These are phyloP conservation scores for Pichia sp. DNA, from an alignment of 1,139 yeast genomes.

Conservation along the genomic window DNA sequence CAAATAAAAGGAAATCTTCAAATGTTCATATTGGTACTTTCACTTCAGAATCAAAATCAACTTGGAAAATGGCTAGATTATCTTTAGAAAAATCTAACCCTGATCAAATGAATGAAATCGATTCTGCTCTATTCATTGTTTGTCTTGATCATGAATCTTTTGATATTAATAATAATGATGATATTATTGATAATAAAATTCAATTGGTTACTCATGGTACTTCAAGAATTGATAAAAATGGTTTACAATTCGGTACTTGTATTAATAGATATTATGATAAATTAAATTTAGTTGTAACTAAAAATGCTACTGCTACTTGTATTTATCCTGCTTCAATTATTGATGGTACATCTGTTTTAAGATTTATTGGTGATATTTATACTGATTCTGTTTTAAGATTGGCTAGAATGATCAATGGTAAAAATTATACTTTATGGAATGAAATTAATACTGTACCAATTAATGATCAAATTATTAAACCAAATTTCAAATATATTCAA, in stretches of 20 bases:
- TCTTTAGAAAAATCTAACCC: slow-evolving; percentile 42
- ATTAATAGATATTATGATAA: slow-evolving; percentile 77
- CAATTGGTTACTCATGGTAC: slow-evolving; percentile 59
- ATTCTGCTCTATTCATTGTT: slow-evolving; percentile 58
- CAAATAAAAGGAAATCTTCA: slow-evolving; percentile 35
- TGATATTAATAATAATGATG: slow-evolving; percentile 29
- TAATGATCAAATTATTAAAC: slow-evolving; percentile 34
- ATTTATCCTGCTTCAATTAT: slow-evolving; percentile 73
- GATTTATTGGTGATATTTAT: slow-evolving; percentile 68
- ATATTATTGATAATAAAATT: slow-evolving; percentile 43
- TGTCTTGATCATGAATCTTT: slow-evolving; percentile 52
- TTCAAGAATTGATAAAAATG: slow-evolving; percentile 44
- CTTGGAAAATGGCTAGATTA: slow-evolving; percentile 55
- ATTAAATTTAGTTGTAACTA: slow-evolving; percentile 59
- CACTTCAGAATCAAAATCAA: slow-evolving; percentile 57
- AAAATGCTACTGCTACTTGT: slow-evolving; percentile 66
- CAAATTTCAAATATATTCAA: slow-evolving; percentile 34
- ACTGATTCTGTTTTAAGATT: slow-evolving; percentile 67
- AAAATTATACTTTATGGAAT: slow-evolving; percentile 61
- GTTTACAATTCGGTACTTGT: slow-evolving; percentile 67
- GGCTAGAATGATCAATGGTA: slow-evolving; percentile 64
- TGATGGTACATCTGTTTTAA: slow-evolving; percentile 68
- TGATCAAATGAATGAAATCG: slow-evolving; percentile 42
- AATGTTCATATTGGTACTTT: slow-evolving; percentile 60
- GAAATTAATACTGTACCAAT: slow-evolving; percentile 31